Evolutionary conservation across 257 asterid species (phyloP).

Genomic region (Plantago major): DNA sequence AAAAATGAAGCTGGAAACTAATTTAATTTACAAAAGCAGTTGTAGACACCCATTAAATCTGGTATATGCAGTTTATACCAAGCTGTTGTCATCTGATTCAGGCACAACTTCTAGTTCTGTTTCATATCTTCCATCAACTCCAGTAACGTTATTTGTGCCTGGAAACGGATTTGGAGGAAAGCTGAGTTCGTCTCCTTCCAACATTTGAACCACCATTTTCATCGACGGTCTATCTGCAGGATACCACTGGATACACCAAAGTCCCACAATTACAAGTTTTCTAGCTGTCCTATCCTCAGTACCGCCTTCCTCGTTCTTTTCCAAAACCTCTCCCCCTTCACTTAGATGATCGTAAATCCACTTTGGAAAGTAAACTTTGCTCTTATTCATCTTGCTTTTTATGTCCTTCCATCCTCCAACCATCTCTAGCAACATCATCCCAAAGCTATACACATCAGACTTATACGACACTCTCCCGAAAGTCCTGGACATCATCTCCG

Average conservation of each 20-base stretch:
- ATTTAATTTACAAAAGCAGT: too few relatives aligned
- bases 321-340: conserved; percentile 8
- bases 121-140: not conserved
- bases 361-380: conserved; percentile 19
- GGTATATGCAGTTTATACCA: too few relatives aligned
- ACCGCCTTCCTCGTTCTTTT: conserved; percentile 14
- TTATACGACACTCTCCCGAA: conserved; percentile 23
- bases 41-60: too few relatives aligned
- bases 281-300: conserved; percentile 1
- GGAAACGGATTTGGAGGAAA: conserved; percentile 30
- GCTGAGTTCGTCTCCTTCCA: conserved; percentile 26
- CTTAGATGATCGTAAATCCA: conserved; percentile 20
- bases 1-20: too few relatives aligned
- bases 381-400: not conserved
- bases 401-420: conserved; percentile 21
- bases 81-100: not conserved
- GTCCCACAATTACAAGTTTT: conserved; percentile 24
- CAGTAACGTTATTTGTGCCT: conserved; percentile 4
- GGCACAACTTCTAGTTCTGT: conserved; percentile 1
- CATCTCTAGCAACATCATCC: conserved; percentile 33
- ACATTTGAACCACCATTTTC: conserved; percentile 28
- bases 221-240: conserved; percentile 27
- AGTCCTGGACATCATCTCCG: conserved; percentile 27
- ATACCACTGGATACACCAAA: conserved; percentile 35
- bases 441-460: conserved; percentile 28